Conservation (phyloP, 106 monocot species). For the Dendrobium officinale region DNA sequence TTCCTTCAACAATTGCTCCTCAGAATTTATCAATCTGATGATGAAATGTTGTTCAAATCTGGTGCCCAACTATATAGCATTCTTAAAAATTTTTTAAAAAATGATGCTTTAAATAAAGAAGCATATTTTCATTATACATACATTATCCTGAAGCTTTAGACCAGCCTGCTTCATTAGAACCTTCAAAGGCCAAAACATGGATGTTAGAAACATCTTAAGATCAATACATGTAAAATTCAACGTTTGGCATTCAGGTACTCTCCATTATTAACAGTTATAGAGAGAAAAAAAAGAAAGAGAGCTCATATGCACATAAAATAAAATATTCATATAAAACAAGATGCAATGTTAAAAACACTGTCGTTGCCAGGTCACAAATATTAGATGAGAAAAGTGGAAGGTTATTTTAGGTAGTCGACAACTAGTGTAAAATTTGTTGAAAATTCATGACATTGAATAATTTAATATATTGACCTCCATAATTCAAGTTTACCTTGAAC, state of each 20-base stretch:
- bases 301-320: not conserved
- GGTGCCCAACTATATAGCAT: not conserved
- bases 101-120: not conserved
- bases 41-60: not conserved
- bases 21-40: too few relatives aligned
- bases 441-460: too few relatives aligned
- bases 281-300: not conserved
- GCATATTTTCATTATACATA: slow-evolving; percentile 27
- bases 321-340: not conserved
- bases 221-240: not conserved
- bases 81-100: not conserved
- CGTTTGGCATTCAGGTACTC: not conserved
- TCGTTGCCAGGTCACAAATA: too few relatives aligned
- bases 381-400: too few relatives aligned
- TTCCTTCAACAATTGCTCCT: too few relatives aligned
- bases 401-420: too few relatives aligned
- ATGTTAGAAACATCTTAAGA: not conserved
- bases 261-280: not conserved
- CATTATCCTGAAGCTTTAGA: slow-evolving; percentile 79
- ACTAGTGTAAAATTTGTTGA: too few relatives aligned
- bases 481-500: too few relatives aligned
- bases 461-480: too few relatives aligned
- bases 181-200: slow-evolving; percentile 25
- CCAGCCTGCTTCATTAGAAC: slow-evolving; percentile 92
- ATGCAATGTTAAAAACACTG: not conserved